Percentiles rank a stretch among this genome's conserved stretches.
Evolutionary conservation across 139 green algal species (phyloP).

Genomic region (Haematococcus sp.): DNA sequence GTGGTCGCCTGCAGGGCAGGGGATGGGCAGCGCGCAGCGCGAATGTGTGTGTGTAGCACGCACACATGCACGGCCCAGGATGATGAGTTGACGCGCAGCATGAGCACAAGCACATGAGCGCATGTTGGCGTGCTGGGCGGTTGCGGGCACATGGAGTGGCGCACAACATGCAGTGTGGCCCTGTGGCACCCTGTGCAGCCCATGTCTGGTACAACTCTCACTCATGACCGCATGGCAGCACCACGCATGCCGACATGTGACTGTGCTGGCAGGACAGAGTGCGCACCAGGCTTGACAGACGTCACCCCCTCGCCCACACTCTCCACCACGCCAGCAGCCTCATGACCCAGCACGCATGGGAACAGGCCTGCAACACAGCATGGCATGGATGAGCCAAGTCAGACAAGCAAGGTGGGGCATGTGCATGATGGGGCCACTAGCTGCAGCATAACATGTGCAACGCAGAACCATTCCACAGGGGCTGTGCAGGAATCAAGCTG

Average conservation of each 20-base stretch:
- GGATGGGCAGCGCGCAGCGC: not conserved
- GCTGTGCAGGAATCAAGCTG: too few species aligned
- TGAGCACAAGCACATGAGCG: not conserved
- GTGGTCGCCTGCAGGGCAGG: slow-evolving; percentile 70
- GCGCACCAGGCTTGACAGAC: slow-evolving; percentile 52
- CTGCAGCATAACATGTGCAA: too few species aligned
- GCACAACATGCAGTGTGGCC: too few species aligned
- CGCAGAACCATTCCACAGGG: too few species aligned
- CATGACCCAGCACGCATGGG: slow-evolving; percentile 80
- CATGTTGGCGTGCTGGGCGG: too few species aligned
- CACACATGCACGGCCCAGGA: not conserved
- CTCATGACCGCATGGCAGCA: too few species aligned
- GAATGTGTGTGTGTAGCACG: not conserved
- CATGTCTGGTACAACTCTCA: too few species aligned
- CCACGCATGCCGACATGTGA: not conserved
- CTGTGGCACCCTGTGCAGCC: too few species aligned
- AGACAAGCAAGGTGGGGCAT: slow-evolving; percentile 3
- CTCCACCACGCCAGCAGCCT: slow-evolving; percentile 95
- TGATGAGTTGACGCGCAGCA: not conserved
- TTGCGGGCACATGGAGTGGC: too few species aligned
- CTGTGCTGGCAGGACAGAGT: not conserved
- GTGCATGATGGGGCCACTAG: too few species aligned
- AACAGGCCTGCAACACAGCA: slow-evolving; percentile 75
- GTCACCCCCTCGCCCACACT: slow-evolving; percentile 87
- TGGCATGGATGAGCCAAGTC: not conserved